Base-by-base conservation (phyloP, 495 filamentous ascomycete genomes). In the Aspergillus bertholletiae region DNA sequence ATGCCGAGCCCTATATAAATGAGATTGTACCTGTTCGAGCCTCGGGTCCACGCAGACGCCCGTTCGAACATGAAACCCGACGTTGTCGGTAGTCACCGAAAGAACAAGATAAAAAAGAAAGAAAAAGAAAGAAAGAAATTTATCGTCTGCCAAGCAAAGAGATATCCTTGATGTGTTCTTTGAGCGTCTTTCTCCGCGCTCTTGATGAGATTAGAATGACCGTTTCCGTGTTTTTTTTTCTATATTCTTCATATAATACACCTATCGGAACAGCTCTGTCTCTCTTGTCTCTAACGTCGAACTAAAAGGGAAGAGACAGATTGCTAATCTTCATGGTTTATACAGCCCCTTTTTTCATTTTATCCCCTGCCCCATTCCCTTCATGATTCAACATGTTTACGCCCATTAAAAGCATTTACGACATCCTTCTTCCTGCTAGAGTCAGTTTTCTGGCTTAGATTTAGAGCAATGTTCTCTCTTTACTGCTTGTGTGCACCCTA, bases 1-100 rank as follows among this genome's bases (percentile, higher is more conserved):
- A 70, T 7, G 13, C 66, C 30, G 74, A 80, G 51, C 69, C 72
- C 0, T 81, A 77, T 55, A 80, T 81, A 62, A 80, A 80, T 56
- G 71, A 76, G 37, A 71, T 78, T 26, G 74, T 81, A 26, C 73
- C 66, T 0, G 71, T 81, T 32, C 64, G 68, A 43, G 51, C 51
- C 13, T 49, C 66, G 37, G 66, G 62, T 46, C 45, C 64, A 17
- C 71, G 71, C 46, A 68, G 74, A 59, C 65, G 61, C 18, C 45
- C 60, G 11, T 45, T 54, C 6, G 68, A 71, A 28, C 57, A 55
- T 22, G 71, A 73, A 18, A 51, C 61, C 23, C 63, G 68, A 57
- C 61, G 63, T 37, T 53, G 56, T 39, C 69, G 67, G 46, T 73
- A 59, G 68, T n/a, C 34, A n/a, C 15, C 11, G 5, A 2, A 37